Conservation (phyloP, 768 basidiomycete species). For the Hypholoma sublateritium region DNA sequence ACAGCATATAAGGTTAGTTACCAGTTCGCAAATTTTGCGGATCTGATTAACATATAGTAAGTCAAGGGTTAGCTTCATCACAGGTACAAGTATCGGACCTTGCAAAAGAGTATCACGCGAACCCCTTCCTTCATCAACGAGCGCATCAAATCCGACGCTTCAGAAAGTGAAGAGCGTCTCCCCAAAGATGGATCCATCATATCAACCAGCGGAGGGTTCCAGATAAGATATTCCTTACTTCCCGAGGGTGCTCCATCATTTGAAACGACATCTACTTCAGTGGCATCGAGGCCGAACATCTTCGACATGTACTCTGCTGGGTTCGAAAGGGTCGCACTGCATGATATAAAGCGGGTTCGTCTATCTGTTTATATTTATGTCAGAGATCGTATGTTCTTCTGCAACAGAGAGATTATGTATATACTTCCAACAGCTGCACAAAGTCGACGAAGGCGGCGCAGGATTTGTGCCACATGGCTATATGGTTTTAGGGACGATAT, state of each 20-base stretch:
- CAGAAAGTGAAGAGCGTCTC: conserved; percentile 55
- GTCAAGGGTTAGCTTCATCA: not conserved
- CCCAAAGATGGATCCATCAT: conserved; percentile 52
- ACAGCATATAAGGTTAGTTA: conserved; percentile 27
- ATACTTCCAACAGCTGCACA: conserved; percentile 77
- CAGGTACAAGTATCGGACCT: conserved; percentile 39
- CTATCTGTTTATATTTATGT: conserved; percentile 41
- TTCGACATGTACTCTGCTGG: conserved; percentile 74
- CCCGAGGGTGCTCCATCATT: conserved; percentile 85
- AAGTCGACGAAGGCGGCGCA: conserved; percentile 73
- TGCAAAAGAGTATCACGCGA: conserved; percentile 87
- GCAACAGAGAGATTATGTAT: conserved; percentile 17
- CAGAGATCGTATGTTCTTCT: not conserved
- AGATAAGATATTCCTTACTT: conserved; percentile 75
- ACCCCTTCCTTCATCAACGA: conserved; percentile 82
- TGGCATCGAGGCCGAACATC: conserved; percentile 64
- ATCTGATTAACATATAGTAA: conserved; percentile 42
- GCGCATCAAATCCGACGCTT: conserved; percentile 72
- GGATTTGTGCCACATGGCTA: conserved; percentile 80
- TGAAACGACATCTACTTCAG: conserved; percentile 66
- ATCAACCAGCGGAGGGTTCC: conserved; percentile 68
- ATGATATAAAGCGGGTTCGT: conserved; percentile 69
- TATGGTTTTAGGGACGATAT: not conserved
- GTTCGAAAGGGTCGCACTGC: conserved; percentile 84
- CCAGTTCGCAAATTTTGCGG: conserved; percentile 80